Base-by-base conservation (phyloP, 179 eudicot genomes). In the Sideroxylon spinosum region DNA sequence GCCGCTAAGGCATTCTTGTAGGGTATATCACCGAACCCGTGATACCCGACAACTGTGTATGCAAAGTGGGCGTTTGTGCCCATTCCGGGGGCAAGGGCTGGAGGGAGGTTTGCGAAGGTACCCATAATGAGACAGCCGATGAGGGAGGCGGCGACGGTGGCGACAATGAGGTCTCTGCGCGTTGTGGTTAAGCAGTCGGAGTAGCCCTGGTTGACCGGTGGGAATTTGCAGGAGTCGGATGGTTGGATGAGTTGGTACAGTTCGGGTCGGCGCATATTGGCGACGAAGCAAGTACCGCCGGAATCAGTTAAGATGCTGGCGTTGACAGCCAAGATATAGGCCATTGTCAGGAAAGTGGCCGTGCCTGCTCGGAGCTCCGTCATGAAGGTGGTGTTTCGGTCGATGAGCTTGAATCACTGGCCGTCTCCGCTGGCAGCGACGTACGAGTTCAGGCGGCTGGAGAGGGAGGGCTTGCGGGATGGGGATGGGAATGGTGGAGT, bases 361-460 rank as follows among this genome's bases (percentile, higher is more conserved):
- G 97, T 93, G 61, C 97, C 98, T 66, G 98, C 98, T 0, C 97
- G 92, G 67, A 93, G 83, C 81, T 93, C 98, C 69, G 97, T 93
- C 6, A 97, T 92, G 86, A 93, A 89, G 13, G 87, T 87, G 26
- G 95, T 85, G 37, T 81, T 83, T 1, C 98, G 86, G 17, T 90
- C 88, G 3, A 68, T 37, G 53, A 93, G 85, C 67, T 92, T 92
- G 87, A 93, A 93, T n/a, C 83, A 80, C 28, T 80, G 84, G 0
- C 97, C 97, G 44, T 83, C 73, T 22, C 90, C 84, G 83, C 79
- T 87, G 49, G 46, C 19, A 4, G 86, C 90, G 16, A 89, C 76
- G 78, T 20, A 83, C 20, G 80, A 10, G 85, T 93, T 93, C 52
- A 93, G 87, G 22, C 89, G 91, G 55, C 12, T 50, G 55, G 55